Conservation (phyloP, 805 yeast genomes). For the Candida sonorensis region DNA sequence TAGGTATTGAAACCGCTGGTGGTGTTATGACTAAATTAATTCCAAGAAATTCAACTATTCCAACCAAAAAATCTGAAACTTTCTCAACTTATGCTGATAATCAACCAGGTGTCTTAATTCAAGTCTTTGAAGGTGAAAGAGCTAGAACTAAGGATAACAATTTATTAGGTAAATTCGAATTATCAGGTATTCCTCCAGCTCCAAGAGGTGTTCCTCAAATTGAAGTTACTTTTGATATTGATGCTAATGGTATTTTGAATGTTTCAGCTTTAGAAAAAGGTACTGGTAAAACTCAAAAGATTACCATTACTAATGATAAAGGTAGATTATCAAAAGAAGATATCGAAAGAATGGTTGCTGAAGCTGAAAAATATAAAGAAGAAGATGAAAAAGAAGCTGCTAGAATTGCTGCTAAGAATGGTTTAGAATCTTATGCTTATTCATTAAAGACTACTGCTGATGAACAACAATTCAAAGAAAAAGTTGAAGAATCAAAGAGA, state of each 20-base stretch:
- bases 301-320: constrained; percentile 96
- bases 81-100: constrained; percentile 96
- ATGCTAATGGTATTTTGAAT: constrained; percentile 87
- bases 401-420: constrained; percentile 92
- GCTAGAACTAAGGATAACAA: constrained; percentile 97
- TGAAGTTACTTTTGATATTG: constrained; percentile 93
- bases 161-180: constrained; percentile 93
- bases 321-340: constrained; percentile 98
- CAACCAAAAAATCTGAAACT: constrained; percentile 93
- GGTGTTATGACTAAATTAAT: constrained; percentile 93
- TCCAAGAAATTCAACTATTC: constrained; percentile 92
- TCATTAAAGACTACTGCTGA: constrained; percentile 77
- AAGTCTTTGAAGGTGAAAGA: constrained; percentile 99
- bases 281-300: constrained; percentile 95
- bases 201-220: constrained; percentile 94
- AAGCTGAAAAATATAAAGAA: constrained; percentile 96
- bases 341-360: constrained; percentile 95
- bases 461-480: constrained; percentile 75
- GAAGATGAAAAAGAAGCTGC: constrained; percentile 93
- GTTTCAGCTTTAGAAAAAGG: constrained; percentile 96
- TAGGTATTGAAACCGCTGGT: constrained; percentile 97
- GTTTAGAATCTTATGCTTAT: constrained; percentile 91
- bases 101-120: constrained; percentile 93
- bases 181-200: constrained; percentile 92
- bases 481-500: constrained; percentile 42